Base-by-base conservation (phyloP, 2,329 filamentous ascomycete species). In the Trichoderma sp. region DNA sequence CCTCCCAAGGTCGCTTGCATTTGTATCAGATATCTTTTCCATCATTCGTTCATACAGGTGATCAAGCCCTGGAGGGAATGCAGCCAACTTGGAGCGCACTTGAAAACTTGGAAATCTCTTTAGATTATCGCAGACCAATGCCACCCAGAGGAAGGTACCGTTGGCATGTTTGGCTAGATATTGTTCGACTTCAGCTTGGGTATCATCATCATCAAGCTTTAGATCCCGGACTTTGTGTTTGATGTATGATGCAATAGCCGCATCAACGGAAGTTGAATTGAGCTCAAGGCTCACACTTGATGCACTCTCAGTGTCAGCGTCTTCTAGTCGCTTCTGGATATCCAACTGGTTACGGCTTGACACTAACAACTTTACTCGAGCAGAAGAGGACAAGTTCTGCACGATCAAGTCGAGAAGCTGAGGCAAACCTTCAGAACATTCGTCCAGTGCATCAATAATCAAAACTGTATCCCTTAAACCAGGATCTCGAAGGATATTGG, bases 381-480 rank as follows among this genome's bases (percentile, higher is more conserved):
- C n/a, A n/a, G 37, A n/a, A 2, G 19, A 17, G 9, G 32, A 27
- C 5, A 52, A 34, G 15, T 15, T 34, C 17, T 13, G 9, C 4
- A 17, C 53, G 39, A 83, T 76, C 17, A 82, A 70, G 0, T 77
- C 54, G 12, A 84, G 73, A 4, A 84, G 78, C 45, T 74, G 57
- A 42, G 48, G 67, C 80, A 84, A 22, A 12, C 58, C 53, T 2
- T 15, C 13, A 6, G 17, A 7, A n/a, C 64, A 66, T 70, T 84
- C 82, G 63, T 85, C 81, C 1, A 85, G 79, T 2, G 81, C 82
- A 72, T 85, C 81, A 54, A 86, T 71, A 10, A 84, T 68, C 5
- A 86, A 17, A 4, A 27, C 17, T 9, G 35, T 15, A 4, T 27
- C 25, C 25, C n/a, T 19, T 13, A 19, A 6, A 15, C 8, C 9